A percentile compares a stretch with the other conserved stretches of the same genome.
Conservation (phyloP, 2,329 filamentous ascomycete genomes). For the Colletotrichum echinochloae region DNA sequence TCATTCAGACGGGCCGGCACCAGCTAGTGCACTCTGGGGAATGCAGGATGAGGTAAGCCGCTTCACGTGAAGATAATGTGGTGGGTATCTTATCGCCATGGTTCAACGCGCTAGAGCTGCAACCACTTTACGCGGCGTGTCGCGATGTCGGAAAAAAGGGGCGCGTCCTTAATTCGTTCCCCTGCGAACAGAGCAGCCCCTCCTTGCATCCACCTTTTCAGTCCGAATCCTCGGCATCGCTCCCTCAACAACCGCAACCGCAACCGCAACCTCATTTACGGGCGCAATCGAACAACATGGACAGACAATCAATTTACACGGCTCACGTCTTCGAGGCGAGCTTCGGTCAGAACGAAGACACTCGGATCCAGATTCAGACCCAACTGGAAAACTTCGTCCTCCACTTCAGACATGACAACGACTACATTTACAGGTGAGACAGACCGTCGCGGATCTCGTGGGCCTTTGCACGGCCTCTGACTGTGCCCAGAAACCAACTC, state of each 20-base stretch:
- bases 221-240: constrained; percentile 33
- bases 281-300: constrained; percentile 66
- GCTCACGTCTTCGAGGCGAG: constrained; percentile 82
- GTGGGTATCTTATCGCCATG: neutral
- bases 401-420: constrained; percentile 92
- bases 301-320: constrained; percentile 88
- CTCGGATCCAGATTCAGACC: constrained; percentile 77
- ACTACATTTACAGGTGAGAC: constrained; percentile 89
- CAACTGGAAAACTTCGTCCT: constrained; percentile 92
- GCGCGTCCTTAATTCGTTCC: constrained; percentile 31
- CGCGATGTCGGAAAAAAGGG: constrained; percentile 20
- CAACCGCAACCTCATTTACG: neutral
- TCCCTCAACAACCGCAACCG: constrained; percentile 18
- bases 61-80: constrained; percentile 32
- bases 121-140: constrained; percentile 38
- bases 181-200: constrained; percentile 33
- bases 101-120: constrained; percentile 12
- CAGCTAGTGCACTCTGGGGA: constrained; percentile 11
- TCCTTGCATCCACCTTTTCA: constrained; percentile 38
- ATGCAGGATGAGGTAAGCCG: constrained; percentile 22
- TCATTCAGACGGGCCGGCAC: constrained; percentile 7
- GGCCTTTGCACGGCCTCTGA: neutral
- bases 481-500: constrained; percentile 81
- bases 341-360: constrained; percentile 75
- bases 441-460: too few relatives aligned